A percentile compares a stretch with the other conserved stretches of the same genome.
These are phyloP conservation scores for Nemania bipapillata DNA, from an alignment of 2,329 filamentous ascomycete species.

Conservation along the genomic window DNA sequence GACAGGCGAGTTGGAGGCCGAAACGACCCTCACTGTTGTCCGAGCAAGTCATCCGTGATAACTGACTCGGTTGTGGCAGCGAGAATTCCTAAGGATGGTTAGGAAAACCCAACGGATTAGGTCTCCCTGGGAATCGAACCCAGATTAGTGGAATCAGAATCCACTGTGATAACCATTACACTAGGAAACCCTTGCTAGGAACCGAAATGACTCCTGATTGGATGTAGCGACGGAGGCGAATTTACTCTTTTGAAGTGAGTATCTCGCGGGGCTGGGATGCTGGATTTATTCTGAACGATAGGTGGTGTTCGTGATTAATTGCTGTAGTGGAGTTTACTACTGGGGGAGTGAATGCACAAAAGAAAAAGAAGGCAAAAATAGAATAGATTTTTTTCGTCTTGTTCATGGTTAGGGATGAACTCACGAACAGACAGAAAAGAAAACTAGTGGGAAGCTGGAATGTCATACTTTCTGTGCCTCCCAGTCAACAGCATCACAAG, in stretches of 20 bases:
- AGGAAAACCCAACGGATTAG: background rate
- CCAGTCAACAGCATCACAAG: too few relatives aligned
- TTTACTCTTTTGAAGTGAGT: background rate
- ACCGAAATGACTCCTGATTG: background rate
- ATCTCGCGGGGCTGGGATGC: background rate
- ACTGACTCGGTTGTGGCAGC: too few relatives aligned
- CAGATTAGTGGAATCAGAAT: conserved; percentile 39
- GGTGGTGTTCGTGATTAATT: background rate
- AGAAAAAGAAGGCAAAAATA: too few relatives aligned
- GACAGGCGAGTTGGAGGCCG: background rate
- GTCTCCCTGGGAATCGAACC: conserved; percentile 37
- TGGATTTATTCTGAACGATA: background rate
- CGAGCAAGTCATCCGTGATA: too few relatives aligned
- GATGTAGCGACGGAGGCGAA: background rate
- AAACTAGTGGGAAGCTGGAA: too few relatives aligned
- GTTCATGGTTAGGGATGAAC: too few relatives aligned
- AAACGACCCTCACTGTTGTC: too few relatives aligned
- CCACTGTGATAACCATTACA: conserved; percentile 38
- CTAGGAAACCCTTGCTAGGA: conserved; percentile 30
- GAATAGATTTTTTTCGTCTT: too few relatives aligned
- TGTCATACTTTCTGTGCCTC: too few relatives aligned
- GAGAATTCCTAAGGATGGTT: too few relatives aligned
- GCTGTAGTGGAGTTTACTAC: background rate
- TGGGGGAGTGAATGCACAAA: too few relatives aligned
- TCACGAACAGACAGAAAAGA: too few relatives aligned